Evolutionary conservation across 2,329 filamentous ascomycete genomes (phyloP).

Genomic region (Pseudogymnoascus sp.): DNA sequence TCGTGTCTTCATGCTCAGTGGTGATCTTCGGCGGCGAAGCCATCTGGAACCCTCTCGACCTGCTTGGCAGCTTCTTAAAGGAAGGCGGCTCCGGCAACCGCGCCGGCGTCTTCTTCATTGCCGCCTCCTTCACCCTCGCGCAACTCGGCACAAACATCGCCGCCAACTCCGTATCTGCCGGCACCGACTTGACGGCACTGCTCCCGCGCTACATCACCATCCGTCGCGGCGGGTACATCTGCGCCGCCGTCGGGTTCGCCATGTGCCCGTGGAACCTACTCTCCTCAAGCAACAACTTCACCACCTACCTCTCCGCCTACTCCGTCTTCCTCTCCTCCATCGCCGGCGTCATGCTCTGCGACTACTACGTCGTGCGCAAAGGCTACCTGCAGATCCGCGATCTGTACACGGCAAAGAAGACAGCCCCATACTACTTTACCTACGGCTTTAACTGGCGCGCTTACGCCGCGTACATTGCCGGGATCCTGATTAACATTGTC

Average conservation of each 20-base stretch:
- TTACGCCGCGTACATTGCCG: slow-evolving; percentile 73
- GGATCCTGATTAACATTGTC: slow-evolving; percentile 84
- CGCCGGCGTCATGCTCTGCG: slow-evolving; percentile 79
- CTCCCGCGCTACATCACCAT: slow-evolving; percentile 77
- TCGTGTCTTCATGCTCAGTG: slow-evolving; percentile 65
- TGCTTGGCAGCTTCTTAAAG: slow-evolving; percentile 60
- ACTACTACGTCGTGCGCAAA: slow-evolving; percentile 80
- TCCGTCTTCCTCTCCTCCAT: slow-evolving; percentile 91
- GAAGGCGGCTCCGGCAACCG: slow-evolving; percentile 62
- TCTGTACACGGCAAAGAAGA: slow-evolving; percentile 65
- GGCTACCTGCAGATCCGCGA: slow-evolving; percentile 74
- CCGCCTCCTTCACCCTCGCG: slow-evolving; percentile 64
- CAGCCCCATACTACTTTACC: slow-evolving; percentile 65
- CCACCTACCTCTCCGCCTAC: slow-evolving; percentile 85
- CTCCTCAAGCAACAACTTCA: slow-evolving; percentile 70
- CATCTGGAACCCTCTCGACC: slow-evolving; percentile 66
- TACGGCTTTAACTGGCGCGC: slow-evolving; percentile 75
- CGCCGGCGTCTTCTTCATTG: slow-evolving; percentile 69
- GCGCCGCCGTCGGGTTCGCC: slow-evolving; percentile 67
- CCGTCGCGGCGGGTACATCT: slow-evolving; percentile 79
- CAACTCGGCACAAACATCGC: slow-evolving; percentile 84
- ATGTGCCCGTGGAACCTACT: slow-evolving; percentile 86
- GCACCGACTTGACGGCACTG: slow-evolving; percentile 71
- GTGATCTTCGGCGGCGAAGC: slow-evolving; percentile 56
- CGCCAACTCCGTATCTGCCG: slow-evolving; percentile 73